Base-by-base conservation (phyloP, 2,329 filamentous ascomycete genomes). In the Berkeleyomyces rouxiae region DNA sequence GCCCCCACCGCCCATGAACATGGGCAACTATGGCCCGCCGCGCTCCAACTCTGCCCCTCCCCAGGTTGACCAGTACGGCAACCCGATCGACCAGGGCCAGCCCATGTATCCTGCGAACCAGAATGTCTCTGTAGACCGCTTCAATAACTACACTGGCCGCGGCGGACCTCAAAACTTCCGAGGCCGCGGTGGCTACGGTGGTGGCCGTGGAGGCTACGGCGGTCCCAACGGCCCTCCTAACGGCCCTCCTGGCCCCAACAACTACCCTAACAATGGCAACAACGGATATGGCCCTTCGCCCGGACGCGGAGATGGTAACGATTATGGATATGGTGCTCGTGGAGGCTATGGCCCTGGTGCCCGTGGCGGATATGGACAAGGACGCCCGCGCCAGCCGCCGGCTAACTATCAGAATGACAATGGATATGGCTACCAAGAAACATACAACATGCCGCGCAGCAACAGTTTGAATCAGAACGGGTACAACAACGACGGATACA, bases 11-110 rank as follows among this genome's bases (percentile, higher is more conserved):
- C 42, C 60, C 7, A 42, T 33, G 13, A 74, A 73, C 37, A 71
- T 70, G 55, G 72, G 69, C 62, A 72, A 71, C 61, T 72, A 71
- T 64, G 70, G 60, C 42, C 71, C 71, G 16, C 72, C 68, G 67
- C 73, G 72, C 69, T 77, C 73, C 67, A 72, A 68, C 59, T 78
- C 78, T 44, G 68, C 70, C 49, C 69, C 67, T 53, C 64, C 70
- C 11, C 67, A 71, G 11, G 73, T 74, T 11, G 86, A 90, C 67
- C 82, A 83, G 65, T 88, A 86, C 67, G 85, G 84, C 51, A 87
- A 86, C 68, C 74, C 76, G 7, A 72, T 79, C 47, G 74, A 55
- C 9, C 49, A 44, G 10, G 42, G 23, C 36, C 55, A 59, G 11
- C 16, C 31, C 36, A 59, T 59, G 61, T 37, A 59, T 36, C 39